Evolutionary conservation across 192 early-diverging fungal genomes (phyloP).

Genomic region (Funneliformis mosseae): DNA sequence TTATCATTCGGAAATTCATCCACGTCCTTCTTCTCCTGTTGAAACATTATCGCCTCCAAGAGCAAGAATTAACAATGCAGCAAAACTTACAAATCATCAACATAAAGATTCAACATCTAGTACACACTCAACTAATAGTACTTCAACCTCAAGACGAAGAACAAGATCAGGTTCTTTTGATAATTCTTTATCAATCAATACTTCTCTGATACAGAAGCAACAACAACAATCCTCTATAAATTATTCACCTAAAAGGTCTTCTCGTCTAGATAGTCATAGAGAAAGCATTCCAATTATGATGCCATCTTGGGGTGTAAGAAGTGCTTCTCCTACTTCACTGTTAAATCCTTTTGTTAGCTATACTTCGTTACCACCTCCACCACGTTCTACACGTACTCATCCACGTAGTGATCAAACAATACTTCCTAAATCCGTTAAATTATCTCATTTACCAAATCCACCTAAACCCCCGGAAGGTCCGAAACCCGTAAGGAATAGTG

Average conservation of each 20-base stretch:
- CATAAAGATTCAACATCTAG: background rate
- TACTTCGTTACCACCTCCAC: conserved; percentile 6
- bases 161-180: conserved; percentile 6
- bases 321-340: background rate
- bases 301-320: background rate
- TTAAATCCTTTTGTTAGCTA: background rate
- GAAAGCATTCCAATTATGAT: conserved; percentile 6
- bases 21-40: conserved; percentile 26
- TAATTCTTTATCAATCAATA: background rate
- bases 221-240: background rate
- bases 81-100: background rate
- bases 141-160: background rate
- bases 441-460: background rate
- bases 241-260: background rate
- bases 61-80: background rate
- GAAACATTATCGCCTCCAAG: conserved; percentile 31
- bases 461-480: background rate
- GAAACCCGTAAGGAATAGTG: background rate
- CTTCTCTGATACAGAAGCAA: background rate
- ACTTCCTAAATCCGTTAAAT: background rate
- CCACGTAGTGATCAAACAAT: background rate
- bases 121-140: background rate
- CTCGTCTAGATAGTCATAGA: background rate
- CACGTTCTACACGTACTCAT: background rate
- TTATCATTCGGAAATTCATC: background rate